phyloP scores from a whole-genome alignment of 495 filamentous ascomycete genomes.

The Parmelia sp. region DNA sequence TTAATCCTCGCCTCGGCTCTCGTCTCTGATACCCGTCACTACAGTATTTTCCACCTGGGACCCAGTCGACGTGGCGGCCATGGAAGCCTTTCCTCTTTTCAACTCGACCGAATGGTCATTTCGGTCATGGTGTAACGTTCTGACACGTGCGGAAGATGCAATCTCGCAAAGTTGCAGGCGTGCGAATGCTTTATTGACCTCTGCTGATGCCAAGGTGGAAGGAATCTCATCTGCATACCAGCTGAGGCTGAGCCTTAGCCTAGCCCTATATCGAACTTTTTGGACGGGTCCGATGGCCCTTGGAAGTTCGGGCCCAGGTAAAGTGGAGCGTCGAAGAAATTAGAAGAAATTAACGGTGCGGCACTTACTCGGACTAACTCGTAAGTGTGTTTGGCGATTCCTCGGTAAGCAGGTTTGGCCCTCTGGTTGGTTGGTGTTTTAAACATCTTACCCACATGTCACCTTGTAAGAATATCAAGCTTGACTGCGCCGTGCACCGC shows the following conservation, averaged over 20 bases:
- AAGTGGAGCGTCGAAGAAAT: background rate
- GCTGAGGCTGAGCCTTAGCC: conserved; percentile 4
- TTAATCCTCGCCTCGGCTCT: no score
- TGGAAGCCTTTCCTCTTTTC: no score
- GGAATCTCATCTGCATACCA: background rate
- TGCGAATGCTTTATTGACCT: background rate
- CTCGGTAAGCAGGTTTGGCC: no score
- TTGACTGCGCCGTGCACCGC: background rate
- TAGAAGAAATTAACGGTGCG: background rate
- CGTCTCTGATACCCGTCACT: no score
- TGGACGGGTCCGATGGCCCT: no score
- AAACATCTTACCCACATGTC: background rate
- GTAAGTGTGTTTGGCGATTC: no score
- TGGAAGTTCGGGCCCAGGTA: background rate
- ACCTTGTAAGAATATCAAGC: background rate
- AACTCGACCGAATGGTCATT: no score
- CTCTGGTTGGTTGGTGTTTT: background rate
- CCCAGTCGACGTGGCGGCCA: no score
- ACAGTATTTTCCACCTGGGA: no score
- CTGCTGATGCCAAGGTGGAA: background rate
- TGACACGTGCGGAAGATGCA: background rate
- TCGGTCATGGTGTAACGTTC: no score
- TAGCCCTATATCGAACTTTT: no score
- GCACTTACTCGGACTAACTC: background rate
- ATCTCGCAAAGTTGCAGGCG: background rate